Evolutionary conservation across 2,329 filamentous ascomycete species (phyloP).

Genomic region (Epicoccum nigrum): DNA sequence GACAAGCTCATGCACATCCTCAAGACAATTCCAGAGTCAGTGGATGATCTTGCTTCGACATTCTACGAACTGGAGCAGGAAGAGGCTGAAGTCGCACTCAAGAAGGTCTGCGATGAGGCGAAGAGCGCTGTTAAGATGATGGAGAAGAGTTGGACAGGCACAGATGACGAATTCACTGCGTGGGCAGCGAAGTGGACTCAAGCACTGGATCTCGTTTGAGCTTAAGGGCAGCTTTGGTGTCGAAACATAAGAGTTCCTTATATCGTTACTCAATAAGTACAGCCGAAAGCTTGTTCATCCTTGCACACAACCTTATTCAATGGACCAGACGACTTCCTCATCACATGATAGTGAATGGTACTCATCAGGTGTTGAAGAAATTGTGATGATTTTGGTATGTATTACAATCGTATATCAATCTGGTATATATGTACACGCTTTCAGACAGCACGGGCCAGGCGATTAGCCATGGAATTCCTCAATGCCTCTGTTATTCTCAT

Average conservation of each 20-base stretch:
- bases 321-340: too few relatives aligned
- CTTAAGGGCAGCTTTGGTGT: not conserved
- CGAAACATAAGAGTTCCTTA: too few relatives aligned
- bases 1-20: conserved; percentile 65
- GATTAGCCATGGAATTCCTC: conserved; percentile 11
- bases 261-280: too few relatives aligned
- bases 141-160: conserved; percentile 65
- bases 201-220: conserved; percentile 43
- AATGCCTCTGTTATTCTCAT: not conserved
- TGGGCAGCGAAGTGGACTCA: conserved; percentile 70
- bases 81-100: conserved; percentile 65
- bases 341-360: too few relatives aligned
- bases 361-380: too few relatives aligned
- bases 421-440: conserved; percentile 9
- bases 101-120: conserved; percentile 66
- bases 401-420: conserved; percentile 12
- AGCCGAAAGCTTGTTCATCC: too few relatives aligned
- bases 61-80: conserved; percentile 73
- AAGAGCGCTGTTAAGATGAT: conserved; percentile 63
- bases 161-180: conserved; percentile 75
- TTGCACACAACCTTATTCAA: too few relatives aligned
- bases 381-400: not conserved
- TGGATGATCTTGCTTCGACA: conserved; percentile 71
- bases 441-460: conserved; percentile 14
- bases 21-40: conserved; percentile 66